Conservation (phyloP, 2,329 filamentous ascomycete species). For the Pseudogymnoascus sp. region DNA sequence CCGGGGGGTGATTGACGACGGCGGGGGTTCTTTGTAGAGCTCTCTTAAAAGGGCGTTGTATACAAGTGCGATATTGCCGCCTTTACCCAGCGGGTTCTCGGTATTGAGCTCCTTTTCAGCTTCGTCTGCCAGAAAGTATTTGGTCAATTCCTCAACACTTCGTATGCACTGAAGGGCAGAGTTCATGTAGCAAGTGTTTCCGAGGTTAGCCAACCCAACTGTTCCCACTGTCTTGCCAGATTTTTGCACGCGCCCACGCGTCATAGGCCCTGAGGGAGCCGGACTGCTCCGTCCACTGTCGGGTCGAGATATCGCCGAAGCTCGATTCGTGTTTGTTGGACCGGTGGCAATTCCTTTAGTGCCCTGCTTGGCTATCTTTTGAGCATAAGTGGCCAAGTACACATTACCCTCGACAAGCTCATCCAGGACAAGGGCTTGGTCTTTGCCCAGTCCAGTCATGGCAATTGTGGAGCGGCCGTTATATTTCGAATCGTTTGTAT, state of each 20-base stretch:
- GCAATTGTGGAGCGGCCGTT: conserved; percentile 64
- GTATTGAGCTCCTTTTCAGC: conserved; percentile 76
- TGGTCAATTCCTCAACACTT: conserved; percentile 84
- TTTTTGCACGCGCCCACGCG: conserved; percentile 61
- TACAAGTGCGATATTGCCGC: conserved; percentile 75
- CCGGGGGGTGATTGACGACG: conserved; percentile 64
- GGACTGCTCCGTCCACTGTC: conserved; percentile 63
- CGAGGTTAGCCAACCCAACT: conserved; percentile 79
- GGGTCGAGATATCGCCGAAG: conserved; percentile 21
- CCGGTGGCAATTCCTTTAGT: conserved; percentile 17
- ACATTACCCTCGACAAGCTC: conserved; percentile 56
- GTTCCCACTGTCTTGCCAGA: conserved; percentile 64
- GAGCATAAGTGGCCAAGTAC: conserved; percentile 45
- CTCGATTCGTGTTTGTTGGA: conserved; percentile 17
- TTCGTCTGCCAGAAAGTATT: conserved; percentile 73
- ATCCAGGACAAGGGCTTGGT: conserved; percentile 75
- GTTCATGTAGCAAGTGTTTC: conserved; percentile 99
- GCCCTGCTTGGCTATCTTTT: conserved; percentile 19
- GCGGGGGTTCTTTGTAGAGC: conserved; percentile 63
- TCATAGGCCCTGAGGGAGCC: conserved; percentile 48
- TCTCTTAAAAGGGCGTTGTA: conserved; percentile 69
- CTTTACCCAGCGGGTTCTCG: conserved; percentile 75
- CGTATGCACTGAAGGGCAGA: conserved; percentile 91
- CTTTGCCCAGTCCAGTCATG: conserved; percentile 57
- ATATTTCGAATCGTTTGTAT: conserved; percentile 64